Conservation (phyloP, 2,329 filamentous ascomycete genomes). For the Fusarium mundagurra region DNA sequence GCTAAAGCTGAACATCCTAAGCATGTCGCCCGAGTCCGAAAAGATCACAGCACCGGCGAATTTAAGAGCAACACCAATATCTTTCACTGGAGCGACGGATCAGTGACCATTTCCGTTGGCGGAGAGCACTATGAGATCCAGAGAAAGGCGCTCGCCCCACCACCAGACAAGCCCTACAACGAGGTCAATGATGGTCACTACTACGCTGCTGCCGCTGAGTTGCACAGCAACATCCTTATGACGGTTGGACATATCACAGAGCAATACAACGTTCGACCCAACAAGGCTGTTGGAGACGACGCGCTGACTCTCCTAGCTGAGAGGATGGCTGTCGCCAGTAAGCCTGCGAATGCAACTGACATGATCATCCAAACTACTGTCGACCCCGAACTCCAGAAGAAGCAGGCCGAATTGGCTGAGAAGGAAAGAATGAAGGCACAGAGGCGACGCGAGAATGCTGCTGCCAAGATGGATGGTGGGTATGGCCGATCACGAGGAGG, state of each 20-base stretch:
- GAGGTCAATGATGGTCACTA: slow-evolving; percentile 77
- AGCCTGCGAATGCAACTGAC: slow-evolving; percentile 64
- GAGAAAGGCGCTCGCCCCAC: slow-evolving; percentile 74
- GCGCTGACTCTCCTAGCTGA: slow-evolving; percentile 75
- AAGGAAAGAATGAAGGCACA: slow-evolving; percentile 76
- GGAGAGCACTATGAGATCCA: slow-evolving; percentile 80
- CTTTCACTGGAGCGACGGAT: slow-evolving; percentile 83
- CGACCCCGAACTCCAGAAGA: slow-evolving; percentile 80
- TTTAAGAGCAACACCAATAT: slow-evolving; percentile 80
- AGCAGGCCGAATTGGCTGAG: slow-evolving; percentile 77
- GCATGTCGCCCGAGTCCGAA: slow-evolving; percentile 75
- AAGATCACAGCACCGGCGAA: slow-evolving; percentile 70
- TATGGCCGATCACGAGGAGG: slow-evolving; percentile 62
- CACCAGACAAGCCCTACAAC: slow-evolving; percentile 67
- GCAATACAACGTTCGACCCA: slow-evolving; percentile 74
- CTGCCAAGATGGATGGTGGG: slow-evolving; percentile 70
- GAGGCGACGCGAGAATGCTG: slow-evolving; percentile 73
- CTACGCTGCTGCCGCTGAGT: slow-evolving; percentile 77
- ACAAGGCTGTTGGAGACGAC: slow-evolving; percentile 74
- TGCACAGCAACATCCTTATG: slow-evolving; percentile 73
- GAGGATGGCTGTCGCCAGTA: slow-evolving; percentile 71
- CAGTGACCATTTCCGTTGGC: slow-evolving; percentile 78
- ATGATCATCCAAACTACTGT: slow-evolving; percentile 76
- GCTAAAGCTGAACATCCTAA: slow-evolving; percentile 65
- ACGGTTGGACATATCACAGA: slow-evolving; percentile 81